A percentile compares a stretch with the other conserved stretches of the same genome.
Evolutionary conservation across 1,284 basidiomycete species (phyloP).

Genomic region (Malassezia caprae): DNA sequence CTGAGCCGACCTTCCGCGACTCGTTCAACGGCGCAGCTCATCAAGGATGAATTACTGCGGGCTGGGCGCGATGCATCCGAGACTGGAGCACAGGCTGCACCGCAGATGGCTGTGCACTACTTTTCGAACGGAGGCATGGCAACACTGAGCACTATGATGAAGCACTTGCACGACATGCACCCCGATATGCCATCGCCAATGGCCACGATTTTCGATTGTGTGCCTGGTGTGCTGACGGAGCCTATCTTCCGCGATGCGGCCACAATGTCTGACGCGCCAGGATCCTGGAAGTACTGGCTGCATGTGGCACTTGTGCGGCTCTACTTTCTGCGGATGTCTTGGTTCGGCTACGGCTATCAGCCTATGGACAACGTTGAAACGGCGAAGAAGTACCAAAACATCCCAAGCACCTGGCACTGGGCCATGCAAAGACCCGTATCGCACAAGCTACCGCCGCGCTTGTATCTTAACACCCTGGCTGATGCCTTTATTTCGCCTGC

Average conservation of each 20-base stretch:
- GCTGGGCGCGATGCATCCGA: background rate
- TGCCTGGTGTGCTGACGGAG: background rate
- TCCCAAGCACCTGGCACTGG: background rate
- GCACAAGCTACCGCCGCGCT: background rate
- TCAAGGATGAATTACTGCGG: background rate
- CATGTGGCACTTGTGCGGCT: background rate
- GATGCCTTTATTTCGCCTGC: slow-evolving; percentile 7
- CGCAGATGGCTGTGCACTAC: slow-evolving; percentile 1
- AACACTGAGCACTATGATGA: background rate
- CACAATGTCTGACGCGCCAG: background rate
- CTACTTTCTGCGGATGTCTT: background rate
- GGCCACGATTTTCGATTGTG: slow-evolving; percentile 1
- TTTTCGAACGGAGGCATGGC: slow-evolving; percentile 17
- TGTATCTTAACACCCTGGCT: slow-evolving; percentile 1
- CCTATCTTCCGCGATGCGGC: background rate
- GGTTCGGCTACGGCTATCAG: background rate
- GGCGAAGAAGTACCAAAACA: background rate
- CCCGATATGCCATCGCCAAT: background rate
- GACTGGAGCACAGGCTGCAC: background rate
- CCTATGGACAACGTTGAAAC: background rate
- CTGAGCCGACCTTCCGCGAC: background rate
- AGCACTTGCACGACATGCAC: background rate
- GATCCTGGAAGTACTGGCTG: background rate
- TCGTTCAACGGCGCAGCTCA: background rate
- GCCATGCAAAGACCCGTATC: background rate